These are phyloP conservation scores for Neurospora sp. DNA, from an alignment of 495 filamentous ascomycete genomes.

Conservation along the genomic window DNA sequence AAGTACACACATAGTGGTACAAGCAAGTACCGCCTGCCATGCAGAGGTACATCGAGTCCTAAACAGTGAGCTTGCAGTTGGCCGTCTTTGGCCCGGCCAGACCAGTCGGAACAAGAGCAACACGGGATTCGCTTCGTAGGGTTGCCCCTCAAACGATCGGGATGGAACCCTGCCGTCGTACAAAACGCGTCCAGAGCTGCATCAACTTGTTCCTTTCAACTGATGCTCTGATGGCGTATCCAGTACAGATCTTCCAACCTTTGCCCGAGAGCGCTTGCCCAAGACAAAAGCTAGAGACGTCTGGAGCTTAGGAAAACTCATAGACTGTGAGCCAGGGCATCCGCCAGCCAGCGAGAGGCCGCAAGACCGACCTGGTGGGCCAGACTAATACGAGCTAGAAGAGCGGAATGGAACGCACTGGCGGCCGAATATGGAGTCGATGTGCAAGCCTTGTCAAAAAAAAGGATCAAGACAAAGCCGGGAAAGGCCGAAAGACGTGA, in stretches of 20 bases:
- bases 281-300: background rate
- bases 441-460: background rate
- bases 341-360: background rate
- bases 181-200: background rate
- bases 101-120: constrained; percentile 15
- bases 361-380: background rate
- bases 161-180: constrained; percentile 7
- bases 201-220: background rate
- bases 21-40: constrained; percentile 18
- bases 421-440: background rate
- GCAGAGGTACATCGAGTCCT: constrained; percentile 21
- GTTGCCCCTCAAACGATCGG: constrained; percentile 9
- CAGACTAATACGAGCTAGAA: background rate
- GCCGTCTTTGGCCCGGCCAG: constrained; percentile 5
- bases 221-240: background rate
- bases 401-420: background rate
- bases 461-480: background rate
- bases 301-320: background rate
- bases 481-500: background rate
- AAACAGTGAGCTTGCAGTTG: constrained; percentile 7
- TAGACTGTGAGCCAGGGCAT: background rate
- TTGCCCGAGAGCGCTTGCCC: background rate
- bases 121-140: constrained; percentile 4
- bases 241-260: background rate
- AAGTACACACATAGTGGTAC: constrained; percentile 19